Evolutionary conservation across 2,329 filamentous ascomycete species (phyloP), one percentile per base, ranked within the genome.

Genomic region (Fusarium sp.): DNA sequence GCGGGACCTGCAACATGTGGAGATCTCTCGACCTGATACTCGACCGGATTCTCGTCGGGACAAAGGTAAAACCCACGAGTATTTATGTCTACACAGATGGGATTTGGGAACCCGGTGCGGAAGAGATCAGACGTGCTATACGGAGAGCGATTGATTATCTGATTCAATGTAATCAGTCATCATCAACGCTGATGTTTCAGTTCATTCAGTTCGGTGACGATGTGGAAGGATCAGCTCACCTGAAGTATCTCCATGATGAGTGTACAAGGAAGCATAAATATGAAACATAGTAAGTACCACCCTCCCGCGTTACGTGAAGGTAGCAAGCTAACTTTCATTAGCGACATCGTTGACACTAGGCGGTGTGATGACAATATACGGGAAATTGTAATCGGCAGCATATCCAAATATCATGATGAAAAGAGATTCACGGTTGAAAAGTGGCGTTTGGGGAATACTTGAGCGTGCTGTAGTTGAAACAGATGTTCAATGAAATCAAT

Each of bases 21-120:
- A 10, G 9, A 1, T 48, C n/a, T 11, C 43, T 55, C 5, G 52
- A 39, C 7, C 5, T 5, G 0, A 55, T 48, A 11, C 43, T 47
- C 7, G 15, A 39, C 8, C 43, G 33, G 14, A 15, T 55, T 7
- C 26, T 47, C 7, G 13, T 47, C 3, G 41, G n/a, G 15, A 11
- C 7, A 17, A 28, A 20, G 19, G 7, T 48, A 13, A 39, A 30
- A 10, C 52, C 52, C 0, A 48, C 41, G 0, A 55, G 52, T 15
- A 55, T 55, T 14, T 55, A 55, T 14, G 15, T 55, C 15, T 55
- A 39, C 6, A 55, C 52, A 4, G 52, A 55, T 30, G 52, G 52
- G 2, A 15, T 40, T 7, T 55, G 52, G 52, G 52, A 48, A 2
- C 52, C 33, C 5, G 32, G 33, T 19, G 24, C 1, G 3, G 43